Conservation (phyloP, 352 stramenopile genomes). For the Thalassiosira allenii region DNA sequence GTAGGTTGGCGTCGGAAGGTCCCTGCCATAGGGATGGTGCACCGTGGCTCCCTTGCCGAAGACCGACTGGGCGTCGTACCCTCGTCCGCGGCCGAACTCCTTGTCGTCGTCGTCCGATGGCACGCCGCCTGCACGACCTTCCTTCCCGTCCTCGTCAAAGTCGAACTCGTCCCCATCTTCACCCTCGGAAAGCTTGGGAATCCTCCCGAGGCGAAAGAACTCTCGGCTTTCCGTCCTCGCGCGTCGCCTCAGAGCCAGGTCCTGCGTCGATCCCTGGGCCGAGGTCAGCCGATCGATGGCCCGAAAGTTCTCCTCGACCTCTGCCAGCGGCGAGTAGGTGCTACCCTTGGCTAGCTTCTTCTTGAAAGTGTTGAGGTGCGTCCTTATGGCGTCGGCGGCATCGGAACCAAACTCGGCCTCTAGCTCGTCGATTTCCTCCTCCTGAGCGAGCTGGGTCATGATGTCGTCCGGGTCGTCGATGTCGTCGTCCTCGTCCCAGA, state of each 20-base stretch:
- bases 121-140: no score
- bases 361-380: slow-evolving; percentile 35
- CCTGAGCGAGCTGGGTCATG: no score
- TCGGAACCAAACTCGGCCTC: slow-evolving; percentile 53
- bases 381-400: slow-evolving; percentile 54
- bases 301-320: slow-evolving; percentile 61
- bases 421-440: slow-evolving; percentile 48
- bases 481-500: background rate
- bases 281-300: slow-evolving; percentile 76
- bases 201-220: slow-evolving; percentile 53
- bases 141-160: slow-evolving; percentile 17
- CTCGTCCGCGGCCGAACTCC: slow-evolving; percentile 37
- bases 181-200: slow-evolving; percentile 35
- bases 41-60: slow-evolving; percentile 53
- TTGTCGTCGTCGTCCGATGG: slow-evolving; percentile 1
- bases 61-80: slow-evolving; percentile 37
- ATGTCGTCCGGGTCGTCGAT: no score
- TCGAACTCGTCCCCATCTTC: slow-evolving; percentile 52
- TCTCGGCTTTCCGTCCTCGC: slow-evolving; percentile 54
- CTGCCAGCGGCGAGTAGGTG: slow-evolving; percentile 44
- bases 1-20: slow-evolving; percentile 44
- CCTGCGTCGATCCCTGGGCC: slow-evolving; percentile 71
- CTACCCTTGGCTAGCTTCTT: slow-evolving; percentile 11
- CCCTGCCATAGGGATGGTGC: slow-evolving; percentile 55
- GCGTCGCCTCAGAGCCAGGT: slow-evolving; percentile 66